A percentile compares a stretch with the other conserved stretches of the same genome.
These are phyloP conservation scores for Triangularia setosa DNA, from an alignment of 2,329 filamentous ascomycete genomes.

Conservation along the genomic window DNA sequence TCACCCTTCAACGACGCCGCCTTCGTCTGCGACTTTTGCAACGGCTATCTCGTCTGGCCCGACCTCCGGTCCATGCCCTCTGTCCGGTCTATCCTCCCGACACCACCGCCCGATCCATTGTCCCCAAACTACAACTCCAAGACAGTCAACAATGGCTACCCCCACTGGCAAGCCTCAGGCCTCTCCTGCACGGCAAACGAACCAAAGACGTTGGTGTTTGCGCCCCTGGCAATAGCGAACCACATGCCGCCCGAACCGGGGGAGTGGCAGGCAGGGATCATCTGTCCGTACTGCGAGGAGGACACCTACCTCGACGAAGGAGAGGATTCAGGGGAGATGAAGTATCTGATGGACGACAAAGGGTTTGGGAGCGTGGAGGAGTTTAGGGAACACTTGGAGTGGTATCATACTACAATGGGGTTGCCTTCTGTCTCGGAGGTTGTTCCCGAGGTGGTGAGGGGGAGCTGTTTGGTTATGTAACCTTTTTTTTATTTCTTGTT, in stretches of 20 bases:
- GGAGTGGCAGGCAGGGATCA: constrained; percentile 49
- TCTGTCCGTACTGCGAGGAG: constrained; percentile 56
- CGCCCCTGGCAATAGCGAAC: constrained; percentile 55
- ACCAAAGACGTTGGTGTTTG: constrained; percentile 52
- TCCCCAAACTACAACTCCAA: background rate
- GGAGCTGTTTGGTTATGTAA: constrained; percentile 37
- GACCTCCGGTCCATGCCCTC: constrained; percentile 52
- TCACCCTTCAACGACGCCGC: constrained; percentile 41
- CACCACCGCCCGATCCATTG: constrained; percentile 14
- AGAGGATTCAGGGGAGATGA: constrained; percentile 50
- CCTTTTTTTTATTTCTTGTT: too few relatives aligned
- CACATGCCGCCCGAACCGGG: constrained; percentile 48
- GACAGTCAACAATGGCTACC: constrained; percentile 23
- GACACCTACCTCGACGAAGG: constrained; percentile 45
- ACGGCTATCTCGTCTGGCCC: constrained; percentile 57
- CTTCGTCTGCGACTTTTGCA: constrained; percentile 60
- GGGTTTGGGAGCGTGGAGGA: constrained; percentile 46
- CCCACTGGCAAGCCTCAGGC: constrained; percentile 52
- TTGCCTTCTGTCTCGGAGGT: constrained; percentile 32
- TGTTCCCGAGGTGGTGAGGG: constrained; percentile 29
- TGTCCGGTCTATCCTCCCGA: constrained; percentile 35
- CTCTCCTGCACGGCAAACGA: constrained; percentile 37
- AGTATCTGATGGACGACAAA: constrained; percentile 44
- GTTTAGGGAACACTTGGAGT: constrained; percentile 54
- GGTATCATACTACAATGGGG: constrained; percentile 47